These are phyloP conservation scores for Oropetium thomaeum DNA, from an alignment of 176 grass and related monocot genomes.

Conservation along the genomic window DNA sequence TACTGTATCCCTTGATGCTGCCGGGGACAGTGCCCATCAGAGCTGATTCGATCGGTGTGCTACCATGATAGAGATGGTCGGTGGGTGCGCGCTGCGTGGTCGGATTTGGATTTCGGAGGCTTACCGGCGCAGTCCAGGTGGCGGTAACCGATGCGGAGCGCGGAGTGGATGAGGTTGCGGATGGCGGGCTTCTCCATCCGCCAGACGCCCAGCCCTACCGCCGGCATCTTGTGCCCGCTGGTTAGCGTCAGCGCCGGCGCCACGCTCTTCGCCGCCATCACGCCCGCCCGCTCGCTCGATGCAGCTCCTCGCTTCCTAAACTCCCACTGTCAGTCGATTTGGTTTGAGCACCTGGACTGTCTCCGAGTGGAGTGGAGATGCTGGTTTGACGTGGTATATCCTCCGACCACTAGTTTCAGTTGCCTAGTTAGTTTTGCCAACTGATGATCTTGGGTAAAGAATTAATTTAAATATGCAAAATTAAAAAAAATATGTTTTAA, in stretches of 20 bases:
- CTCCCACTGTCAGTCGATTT: neutral
- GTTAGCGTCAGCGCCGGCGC: constrained; percentile 47
- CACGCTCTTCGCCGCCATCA: constrained; percentile 45
- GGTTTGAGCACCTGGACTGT: neutral
- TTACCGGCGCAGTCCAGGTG: constrained; percentile 95
- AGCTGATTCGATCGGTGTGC: neutral
- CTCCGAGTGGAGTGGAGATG: neutral
- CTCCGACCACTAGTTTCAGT: neutral
- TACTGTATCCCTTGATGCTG: neutral
- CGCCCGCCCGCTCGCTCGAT: neutral
- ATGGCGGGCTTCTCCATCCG: constrained; percentile 75
- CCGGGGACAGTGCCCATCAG: neutral
- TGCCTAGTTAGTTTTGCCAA: too few species aligned
- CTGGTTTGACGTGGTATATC: neutral
- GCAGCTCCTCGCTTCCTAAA: neutral
- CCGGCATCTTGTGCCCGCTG: constrained; percentile 73
- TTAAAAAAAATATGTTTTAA: too few species aligned
- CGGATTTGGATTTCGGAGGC: neutral
- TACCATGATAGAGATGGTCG: neutral
- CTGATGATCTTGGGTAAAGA: too few species aligned
- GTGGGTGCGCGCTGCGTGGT: neutral
- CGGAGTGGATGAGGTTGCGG: constrained; percentile 73
- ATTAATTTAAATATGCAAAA: too few species aligned
- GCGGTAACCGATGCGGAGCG: constrained; percentile 84
- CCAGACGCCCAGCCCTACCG: constrained; percentile 90